Conservation (phyloP, 2,329 filamentous ascomycete species). For the Keithomyces neogunnii region DNA sequence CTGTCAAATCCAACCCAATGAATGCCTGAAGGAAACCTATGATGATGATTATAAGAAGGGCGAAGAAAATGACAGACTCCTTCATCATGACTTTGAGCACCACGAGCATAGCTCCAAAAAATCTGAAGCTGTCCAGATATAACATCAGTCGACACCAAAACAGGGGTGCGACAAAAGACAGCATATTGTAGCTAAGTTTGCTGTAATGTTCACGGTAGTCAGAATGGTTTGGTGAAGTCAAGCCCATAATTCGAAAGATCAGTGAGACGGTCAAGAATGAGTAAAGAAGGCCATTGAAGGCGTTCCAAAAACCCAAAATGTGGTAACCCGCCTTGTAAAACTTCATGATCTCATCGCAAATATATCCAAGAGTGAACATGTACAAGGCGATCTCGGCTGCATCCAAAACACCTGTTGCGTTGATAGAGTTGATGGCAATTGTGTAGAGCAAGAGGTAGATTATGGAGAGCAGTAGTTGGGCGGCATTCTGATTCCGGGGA, state of each 20-base stretch:
- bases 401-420: constrained; percentile 75
- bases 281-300: constrained; percentile 84
- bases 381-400: constrained; percentile 78
- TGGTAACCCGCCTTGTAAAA: constrained; percentile 89
- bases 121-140: constrained; percentile 87
- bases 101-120: constrained; percentile 97
- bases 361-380: constrained; percentile 81
- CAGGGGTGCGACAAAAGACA: constrained; percentile 90
- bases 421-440: constrained; percentile 87
- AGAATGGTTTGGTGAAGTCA: constrained; percentile 48
- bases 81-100: constrained; percentile 95
- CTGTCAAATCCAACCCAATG: constrained; percentile 78
- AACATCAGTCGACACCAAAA: constrained; percentile 92
- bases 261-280: constrained; percentile 70
- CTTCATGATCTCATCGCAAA: constrained; percentile 81
- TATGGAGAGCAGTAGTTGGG: constrained; percentile 77
- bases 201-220: constrained; percentile 55
- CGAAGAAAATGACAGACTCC: constrained; percentile 93
- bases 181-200: constrained; percentile 81
- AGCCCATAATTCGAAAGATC: constrained; percentile 67
- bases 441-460: constrained; percentile 83
- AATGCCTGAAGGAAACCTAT: constrained; percentile 90
- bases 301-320: constrained; percentile 95
- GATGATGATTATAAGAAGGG: constrained; percentile 74
- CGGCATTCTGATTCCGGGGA: constrained; percentile 83